These are phyloP conservation scores for Podosphaera xanthii DNA, from an alignment of 2,329 filamentous ascomycete genomes.

Conservation along the genomic window DNA sequence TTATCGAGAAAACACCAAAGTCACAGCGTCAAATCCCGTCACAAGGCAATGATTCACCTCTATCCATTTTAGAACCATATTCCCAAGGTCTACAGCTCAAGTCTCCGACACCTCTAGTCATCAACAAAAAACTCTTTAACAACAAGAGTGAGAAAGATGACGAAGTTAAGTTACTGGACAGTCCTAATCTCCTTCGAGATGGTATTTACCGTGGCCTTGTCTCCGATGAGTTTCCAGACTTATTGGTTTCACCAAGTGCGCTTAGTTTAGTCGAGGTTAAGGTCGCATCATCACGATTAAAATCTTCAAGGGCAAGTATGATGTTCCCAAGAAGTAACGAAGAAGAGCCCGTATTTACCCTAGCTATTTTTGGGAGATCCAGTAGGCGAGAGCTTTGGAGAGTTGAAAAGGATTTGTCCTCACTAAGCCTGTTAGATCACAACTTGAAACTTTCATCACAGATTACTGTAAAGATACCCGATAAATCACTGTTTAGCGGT, in stretches of 20 bases:
- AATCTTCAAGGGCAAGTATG: slow-evolving; percentile 69
- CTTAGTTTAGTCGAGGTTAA: slow-evolving; percentile 65
- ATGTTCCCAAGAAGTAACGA: slow-evolving; percentile 59
- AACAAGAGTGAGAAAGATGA: neutral
- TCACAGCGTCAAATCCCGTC: neutral
- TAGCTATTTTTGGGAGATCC: slow-evolving; percentile 62
- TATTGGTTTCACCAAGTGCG: slow-evolving; percentile 71
- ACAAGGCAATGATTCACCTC: neutral
- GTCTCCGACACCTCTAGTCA: slow-evolving; percentile 21
- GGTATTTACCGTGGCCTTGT: slow-evolving; percentile 55
- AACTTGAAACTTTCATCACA: slow-evolving; percentile 51
- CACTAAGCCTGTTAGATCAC: slow-evolving; percentile 61
- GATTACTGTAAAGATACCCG: slow-evolving; percentile 58
- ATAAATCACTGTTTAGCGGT: slow-evolving; percentile 67
- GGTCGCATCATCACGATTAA: slow-evolving; percentile 86
- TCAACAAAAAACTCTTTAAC: slow-evolving; percentile 16
- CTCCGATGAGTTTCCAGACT: slow-evolving; percentile 66
- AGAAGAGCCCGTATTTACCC: slow-evolving; percentile 81
- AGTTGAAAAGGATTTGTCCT: slow-evolving; percentile 72
- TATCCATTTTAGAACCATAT: neutral
- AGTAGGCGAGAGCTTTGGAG: slow-evolving; percentile 70
- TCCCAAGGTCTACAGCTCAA: slow-evolving; percentile 11
- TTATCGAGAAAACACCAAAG: neutral
- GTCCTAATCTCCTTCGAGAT: slow-evolving; percentile 10
- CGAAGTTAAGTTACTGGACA: neutral